Percentiles rank a stretch among this genome's conserved stretches.
Conservation (phyloP, 495 filamentous ascomycete genomes). For the Parmelia sp. region DNA sequence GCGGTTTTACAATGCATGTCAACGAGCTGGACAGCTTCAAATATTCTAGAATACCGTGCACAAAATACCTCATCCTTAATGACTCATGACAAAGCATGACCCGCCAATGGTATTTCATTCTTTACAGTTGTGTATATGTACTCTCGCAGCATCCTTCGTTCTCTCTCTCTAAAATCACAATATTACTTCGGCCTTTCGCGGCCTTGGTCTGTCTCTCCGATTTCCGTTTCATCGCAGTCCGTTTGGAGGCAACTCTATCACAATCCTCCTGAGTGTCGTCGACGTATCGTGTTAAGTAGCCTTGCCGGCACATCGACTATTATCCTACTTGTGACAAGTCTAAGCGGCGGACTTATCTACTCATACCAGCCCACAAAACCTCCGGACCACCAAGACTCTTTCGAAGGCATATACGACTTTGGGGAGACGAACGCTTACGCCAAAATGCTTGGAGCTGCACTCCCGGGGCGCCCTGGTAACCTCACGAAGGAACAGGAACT, state of each 20-base stretch:
- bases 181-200: not conserved
- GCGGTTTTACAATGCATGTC: too few species aligned
- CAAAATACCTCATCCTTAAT: not conserved
- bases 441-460: conserved; percentile 38
- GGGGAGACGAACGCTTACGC: conserved; percentile 16
- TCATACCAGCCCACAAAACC: not conserved
- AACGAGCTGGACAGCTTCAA: not conserved
- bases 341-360: conserved; percentile 2
- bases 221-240: not conserved
- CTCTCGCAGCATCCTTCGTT: conserved; percentile 11
- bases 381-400: not conserved
- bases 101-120: conserved; percentile 1
- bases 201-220: not conserved
- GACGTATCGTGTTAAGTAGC: conserved; percentile 7
- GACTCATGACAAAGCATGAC: conserved; percentile 1
- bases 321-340: not conserved
- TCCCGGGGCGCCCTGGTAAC: conserved; percentile 76
- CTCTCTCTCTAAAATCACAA: not conserved
- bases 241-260: conserved; percentile 1
- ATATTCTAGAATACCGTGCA: not conserved
- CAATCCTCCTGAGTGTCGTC: not conserved
- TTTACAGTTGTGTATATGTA: conserved; percentile 8
- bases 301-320: not conserved
- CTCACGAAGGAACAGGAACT: conserved; percentile 82
- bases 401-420: not conserved